Evolutionary conservation across 768 basidiomycete genomes (phyloP).

Genomic region (Suillus tomentosus): DNA sequence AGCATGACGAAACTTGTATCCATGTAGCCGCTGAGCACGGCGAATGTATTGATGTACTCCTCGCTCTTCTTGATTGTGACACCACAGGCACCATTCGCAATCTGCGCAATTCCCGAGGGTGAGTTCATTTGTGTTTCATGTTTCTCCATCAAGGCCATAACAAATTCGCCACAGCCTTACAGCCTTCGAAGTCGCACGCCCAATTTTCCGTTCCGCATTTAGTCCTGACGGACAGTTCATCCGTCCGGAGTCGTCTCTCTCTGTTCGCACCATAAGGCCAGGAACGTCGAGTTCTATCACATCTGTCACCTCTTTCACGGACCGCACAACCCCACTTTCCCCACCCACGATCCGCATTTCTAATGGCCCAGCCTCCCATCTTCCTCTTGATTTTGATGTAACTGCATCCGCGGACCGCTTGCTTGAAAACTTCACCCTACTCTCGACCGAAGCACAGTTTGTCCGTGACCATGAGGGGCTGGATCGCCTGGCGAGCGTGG

Average conservation of each 20-base stretch:
- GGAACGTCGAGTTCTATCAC: constrained; percentile 42
- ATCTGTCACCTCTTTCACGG: constrained; percentile 52
- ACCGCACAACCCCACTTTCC: constrained; percentile 24
- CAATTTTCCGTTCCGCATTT: constrained; percentile 66
- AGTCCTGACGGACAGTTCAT: constrained; percentile 47
- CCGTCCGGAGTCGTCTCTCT: constrained; percentile 56
- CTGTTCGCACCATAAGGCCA: constrained; percentile 55
- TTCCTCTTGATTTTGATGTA: constrained; percentile 47
- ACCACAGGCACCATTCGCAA: constrained; percentile 53
- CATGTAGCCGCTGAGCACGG: constrained; percentile 81
- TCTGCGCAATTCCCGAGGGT: constrained; percentile 74
- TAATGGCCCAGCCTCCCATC: constrained; percentile 38
- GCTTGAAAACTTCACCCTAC: constrained; percentile 54
- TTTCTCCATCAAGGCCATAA: constrained; percentile 3
- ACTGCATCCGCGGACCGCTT: constrained; percentile 47
- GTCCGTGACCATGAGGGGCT: constrained; percentile 40
- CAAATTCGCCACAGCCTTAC: constrained; percentile 49
- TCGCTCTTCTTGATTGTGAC: constrained; percentile 68
- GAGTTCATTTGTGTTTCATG: constrained; percentile 27
- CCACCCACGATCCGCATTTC: constrained; percentile 21
- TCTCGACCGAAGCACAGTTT: constrained; percentile 46
- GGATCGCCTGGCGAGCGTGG: constrained; percentile 43
- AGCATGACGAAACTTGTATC: constrained; percentile 72
- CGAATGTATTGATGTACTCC: constrained; percentile 60
- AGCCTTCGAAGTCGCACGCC: constrained; percentile 65